Base-by-base conservation (phyloP, 176 grass and related monocot genomes). In the Cenchrus purpureus region DNA sequence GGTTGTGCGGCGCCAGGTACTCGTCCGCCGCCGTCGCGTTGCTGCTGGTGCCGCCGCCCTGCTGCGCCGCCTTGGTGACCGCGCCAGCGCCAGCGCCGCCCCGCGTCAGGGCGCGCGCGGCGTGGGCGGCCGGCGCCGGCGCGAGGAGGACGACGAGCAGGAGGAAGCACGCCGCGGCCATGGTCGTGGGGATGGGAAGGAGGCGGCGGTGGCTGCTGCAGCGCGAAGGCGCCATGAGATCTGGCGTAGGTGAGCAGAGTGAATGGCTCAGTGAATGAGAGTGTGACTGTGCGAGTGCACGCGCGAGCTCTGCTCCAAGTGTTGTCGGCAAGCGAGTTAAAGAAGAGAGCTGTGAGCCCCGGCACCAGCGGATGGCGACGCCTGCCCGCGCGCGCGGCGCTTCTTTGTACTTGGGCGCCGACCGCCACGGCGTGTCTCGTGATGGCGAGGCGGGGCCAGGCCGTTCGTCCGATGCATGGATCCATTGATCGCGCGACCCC, bases 1-100 rank as follows among this genome's bases (percentile, higher is more conserved):
- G 63, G 86, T 95, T 94, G 51, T 98, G 93, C 68, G 85, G 76
- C 54, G 73, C 50, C 73, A 98, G 74, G 87, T 78, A 94, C 88
- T 89, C 87, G 45, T 55, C 79, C 40, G 11, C 65, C 53, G 37
- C 52, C 25, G 86, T 74, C 28, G 67, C 34, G 55, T 64, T 85
- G 73, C 2, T 43, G 79, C 4, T 22, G 78, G 10, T 14, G 63
- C 13, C 37, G 45, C 45, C n/a, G 57, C 6, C 11, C 68, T 61
- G 68, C 64, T 52, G 81, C 48, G 45, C 71, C 48, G 45, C 71
- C 83, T 69, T 77, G 77, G 78, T 19, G 20, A 16, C 73, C 16
- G 55, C 55, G 29, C 46, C 57, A 5, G 13, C 46, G 31, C 46
- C 56, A 4, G 13, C 48, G 11, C 12, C 6, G 3, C 50, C 3